Conservation (phyloP, 768 basidiomycete genomes). For the Termitomyces sp. region DNA sequence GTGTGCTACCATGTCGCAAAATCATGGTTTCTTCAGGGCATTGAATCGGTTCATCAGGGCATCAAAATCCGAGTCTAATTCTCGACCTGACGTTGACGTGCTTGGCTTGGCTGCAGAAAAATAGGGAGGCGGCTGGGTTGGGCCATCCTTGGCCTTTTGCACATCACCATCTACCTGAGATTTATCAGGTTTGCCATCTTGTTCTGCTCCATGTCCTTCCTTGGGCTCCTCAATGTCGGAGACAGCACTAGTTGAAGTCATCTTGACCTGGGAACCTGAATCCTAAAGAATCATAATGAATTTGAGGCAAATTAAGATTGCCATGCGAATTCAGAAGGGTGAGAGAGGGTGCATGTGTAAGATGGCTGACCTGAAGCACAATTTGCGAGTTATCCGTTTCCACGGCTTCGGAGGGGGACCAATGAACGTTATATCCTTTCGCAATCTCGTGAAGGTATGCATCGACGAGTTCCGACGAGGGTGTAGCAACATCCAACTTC, state of each 20-base stretch:
- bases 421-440: slow-evolving; percentile 76
- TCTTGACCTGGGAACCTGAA: slow-evolving; percentile 13
- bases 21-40: slow-evolving; percentile 77
- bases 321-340: neutral
- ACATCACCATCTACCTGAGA: slow-evolving; percentile 45
- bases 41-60: slow-evolving; percentile 78
- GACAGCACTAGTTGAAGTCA: neutral
- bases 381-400: slow-evolving; percentile 26
- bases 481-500: slow-evolving; percentile 70
- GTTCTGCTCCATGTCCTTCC: slow-evolving; percentile 26
- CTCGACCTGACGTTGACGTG: slow-evolving; percentile 22
- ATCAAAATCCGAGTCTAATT: slow-evolving; percentile 68
- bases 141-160: slow-evolving; percentile 19
- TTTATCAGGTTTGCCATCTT: slow-evolving; percentile 25
- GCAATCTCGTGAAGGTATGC: slow-evolving; percentile 89
- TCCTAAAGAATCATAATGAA: slow-evolving; percentile 10
- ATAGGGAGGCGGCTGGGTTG: slow-evolving; percentile 18
- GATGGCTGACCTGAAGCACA: slow-evolving; percentile 35
- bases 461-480: slow-evolving; percentile 73
- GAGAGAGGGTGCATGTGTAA: neutral
- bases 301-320: neutral
- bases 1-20: neutral
- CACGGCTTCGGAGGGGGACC: slow-evolving; percentile 35
- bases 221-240: slow-evolving; percentile 21
- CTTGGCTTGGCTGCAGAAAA: slow-evolving; percentile 17